These are phyloP conservation scores for Zygosaccharomyces sapae DNA, from an alignment of 1,139 yeast genomes.

Conservation along the genomic window DNA sequence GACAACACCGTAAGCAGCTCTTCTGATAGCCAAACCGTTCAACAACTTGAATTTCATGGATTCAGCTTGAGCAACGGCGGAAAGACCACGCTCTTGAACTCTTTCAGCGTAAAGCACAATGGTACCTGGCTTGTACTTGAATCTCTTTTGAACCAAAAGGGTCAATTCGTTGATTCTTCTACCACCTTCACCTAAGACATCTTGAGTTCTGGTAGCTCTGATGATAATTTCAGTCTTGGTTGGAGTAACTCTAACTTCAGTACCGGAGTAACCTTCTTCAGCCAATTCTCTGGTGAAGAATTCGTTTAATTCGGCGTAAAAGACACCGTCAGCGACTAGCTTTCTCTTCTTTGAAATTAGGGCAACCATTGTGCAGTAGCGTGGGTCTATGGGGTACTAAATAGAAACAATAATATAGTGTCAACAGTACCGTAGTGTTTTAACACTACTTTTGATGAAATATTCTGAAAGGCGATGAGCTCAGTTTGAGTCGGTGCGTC, in stretches of 20 bases:
- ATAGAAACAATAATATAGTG: not conserved
- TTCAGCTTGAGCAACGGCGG: conserved; percentile 99
- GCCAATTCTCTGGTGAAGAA: conserved; percentile 99
- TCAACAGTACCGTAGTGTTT: not conserved
- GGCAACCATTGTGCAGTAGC: conserved; percentile 47
- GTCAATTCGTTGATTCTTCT: conserved; percentile 99
- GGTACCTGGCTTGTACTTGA: conserved; percentile 92
- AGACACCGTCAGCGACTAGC: conserved; percentile 99
- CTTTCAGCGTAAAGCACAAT: conserved; percentile 97
- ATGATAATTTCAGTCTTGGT: conserved; percentile 96
- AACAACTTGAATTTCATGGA: conserved; percentile 96
- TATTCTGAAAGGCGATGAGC: conserved; percentile 4
- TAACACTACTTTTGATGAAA: conserved; percentile 1
- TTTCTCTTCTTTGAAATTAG: conserved; percentile 81
- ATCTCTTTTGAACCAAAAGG: conserved; percentile 96
- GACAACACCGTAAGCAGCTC: conserved; percentile 99
- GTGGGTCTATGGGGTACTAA: not conserved
- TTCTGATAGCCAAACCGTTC: conserved; percentile 98
- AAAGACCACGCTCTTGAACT: conserved; percentile 98
- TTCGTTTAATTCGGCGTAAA: conserved; percentile 99
- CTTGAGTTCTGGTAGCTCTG: conserved; percentile 99
- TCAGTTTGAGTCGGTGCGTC: conserved; percentile 1
- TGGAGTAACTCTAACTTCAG: conserved; percentile 98
- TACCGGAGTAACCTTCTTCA: conserved; percentile 99
- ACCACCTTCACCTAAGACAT: conserved; percentile 99